Evolutionary conservation across 192 early-diverging fungal genomes (phyloP), one percentile per base, ranked within the genome.

Genomic region (Helicostylum pulchrum): DNA sequence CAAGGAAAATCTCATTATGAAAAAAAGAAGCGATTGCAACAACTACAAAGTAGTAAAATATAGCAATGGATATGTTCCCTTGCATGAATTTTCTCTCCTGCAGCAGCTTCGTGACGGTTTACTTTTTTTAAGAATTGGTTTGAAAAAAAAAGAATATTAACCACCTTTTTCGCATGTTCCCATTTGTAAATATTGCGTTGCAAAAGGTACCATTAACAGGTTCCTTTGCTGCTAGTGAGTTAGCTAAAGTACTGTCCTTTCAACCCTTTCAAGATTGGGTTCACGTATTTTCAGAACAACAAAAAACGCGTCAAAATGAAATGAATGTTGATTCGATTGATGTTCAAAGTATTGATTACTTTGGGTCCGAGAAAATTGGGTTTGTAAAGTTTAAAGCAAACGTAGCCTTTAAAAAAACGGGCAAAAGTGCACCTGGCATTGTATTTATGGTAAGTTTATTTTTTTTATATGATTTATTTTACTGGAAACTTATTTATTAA

Each of bases 291-390:
- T 72, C 67, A n/a, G 70, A 78, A 31, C 82, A 75, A 17, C 46
- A 66, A 17, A 12, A 59, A 23, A n/a, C 30, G 10, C 43, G 15
- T 20, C 31, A 67, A 4, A 55, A 71, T 15, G 66, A 71, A 61
- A 56, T 90, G 6, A 62, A 51, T 6, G 67, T 91, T 43, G 44
- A 64, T 5, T 67, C 74, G 11, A 71, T 93, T 51, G 78, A 80
- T 23, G 70, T 95, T 49, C 89, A 88, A 51, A 87, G 81, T 68
- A 83, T 90, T n/a, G 93, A 92, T 62, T 70, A 76, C 31, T 95
- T 95, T 68, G 64, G 68, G 32, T 73, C 78, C 0, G 64, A 74
- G 8, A 81, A 83, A 0, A 70, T 92, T 56, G 91, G 93, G 11
- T 95, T 95, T 64, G 56, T 90, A 4, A 93, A 95, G 70, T 81